Conservation (phyloP, 192 early-diverging fungal species). For the Podila verticillata region DNA sequence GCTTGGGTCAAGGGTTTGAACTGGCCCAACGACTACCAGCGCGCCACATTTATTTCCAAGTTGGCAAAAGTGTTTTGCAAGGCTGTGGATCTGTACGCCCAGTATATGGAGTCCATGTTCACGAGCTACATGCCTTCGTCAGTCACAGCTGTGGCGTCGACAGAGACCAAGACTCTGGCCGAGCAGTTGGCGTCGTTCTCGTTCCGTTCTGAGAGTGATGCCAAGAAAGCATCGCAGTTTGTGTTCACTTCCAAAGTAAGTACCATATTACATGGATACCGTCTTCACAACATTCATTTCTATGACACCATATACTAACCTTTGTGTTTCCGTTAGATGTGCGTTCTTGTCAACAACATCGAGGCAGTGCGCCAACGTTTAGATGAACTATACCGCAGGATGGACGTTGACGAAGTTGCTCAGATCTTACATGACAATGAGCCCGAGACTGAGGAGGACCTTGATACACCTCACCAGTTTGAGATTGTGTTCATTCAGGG, state of each 20-base stretch:
- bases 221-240: conserved; percentile 51
- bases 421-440: conserved; percentile 53
- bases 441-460: conserved; percentile 18
- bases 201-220: conserved; percentile 50
- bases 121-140: conserved; percentile 50
- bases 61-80: conserved; percentile 74
- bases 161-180: conserved; percentile 26
- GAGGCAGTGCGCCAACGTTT: conserved; percentile 61
- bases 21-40: conserved; percentile 68
- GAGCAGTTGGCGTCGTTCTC: conserved; percentile 53
- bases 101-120: conserved; percentile 59
- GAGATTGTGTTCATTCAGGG: conserved; percentile 77
- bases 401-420: conserved; percentile 65
- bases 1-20: conserved; percentile 75
- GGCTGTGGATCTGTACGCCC: conserved; percentile 70
- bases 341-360: conserved; percentile 67
- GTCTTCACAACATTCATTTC: not conserved
- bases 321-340: conserved; percentile 46
- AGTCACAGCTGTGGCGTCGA: conserved; percentile 35
- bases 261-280: not conserved
- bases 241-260: conserved; percentile 62
- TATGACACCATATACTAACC: not conserved
- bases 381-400: conserved; percentile 62
- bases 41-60: conserved; percentile 69
- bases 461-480: conserved; percentile 61